Evolutionary conservation across 208 protist species (phyloP), one percentile per base, ranked within the genome.

Genomic region (Trypanosoma boissoni): DNA sequence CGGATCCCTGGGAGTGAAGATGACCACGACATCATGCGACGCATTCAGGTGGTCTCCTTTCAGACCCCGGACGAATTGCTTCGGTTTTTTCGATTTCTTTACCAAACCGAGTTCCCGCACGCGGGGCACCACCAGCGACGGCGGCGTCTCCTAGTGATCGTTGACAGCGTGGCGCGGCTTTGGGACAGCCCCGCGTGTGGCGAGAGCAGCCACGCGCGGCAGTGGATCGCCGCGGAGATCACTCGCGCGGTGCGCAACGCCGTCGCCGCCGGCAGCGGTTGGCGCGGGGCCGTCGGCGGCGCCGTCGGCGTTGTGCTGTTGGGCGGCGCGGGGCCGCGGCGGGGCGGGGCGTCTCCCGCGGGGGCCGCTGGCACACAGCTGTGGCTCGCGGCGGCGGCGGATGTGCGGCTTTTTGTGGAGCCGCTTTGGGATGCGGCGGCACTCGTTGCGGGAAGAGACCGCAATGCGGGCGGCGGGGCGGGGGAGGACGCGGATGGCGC

Each of bases 341-440:
- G 12, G 12, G 12, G 12, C 6, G 34, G 34, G 34, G 20, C 36
- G 20, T 6, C 27, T 18, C 7, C n/a, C 23, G 7, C 16, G 34
- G 44, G 23, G n/a, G 52, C 62, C 8, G 18, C 60, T 8, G 62
- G 62, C 32, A 23, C 53, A 10, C 62, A 45, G 10, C 29, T 68
- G 51, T 68, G 62, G 62, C 26, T n/a, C 27, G 62, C 62, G 28
- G 51, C 62, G 1, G 62, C 16, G 4, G 62, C 62, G 8, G 62
- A 68, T 46, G 20, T 68, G 29, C 62, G 54, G 5, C 44, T 68
- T 14, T 68, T 56, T n/a, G 34, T 68, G 23, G 62, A 68, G 32
- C 53, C 51, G 3, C 2, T 60, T 27, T 9, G 1, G 5, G 26
- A 12, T 49, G 14, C 44, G 5, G 45, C 50, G 42, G 27, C 18